phyloP scores from a whole-genome alignment of 2,329 filamentous ascomycete genomes.

The Cytospora piceicola region DNA sequence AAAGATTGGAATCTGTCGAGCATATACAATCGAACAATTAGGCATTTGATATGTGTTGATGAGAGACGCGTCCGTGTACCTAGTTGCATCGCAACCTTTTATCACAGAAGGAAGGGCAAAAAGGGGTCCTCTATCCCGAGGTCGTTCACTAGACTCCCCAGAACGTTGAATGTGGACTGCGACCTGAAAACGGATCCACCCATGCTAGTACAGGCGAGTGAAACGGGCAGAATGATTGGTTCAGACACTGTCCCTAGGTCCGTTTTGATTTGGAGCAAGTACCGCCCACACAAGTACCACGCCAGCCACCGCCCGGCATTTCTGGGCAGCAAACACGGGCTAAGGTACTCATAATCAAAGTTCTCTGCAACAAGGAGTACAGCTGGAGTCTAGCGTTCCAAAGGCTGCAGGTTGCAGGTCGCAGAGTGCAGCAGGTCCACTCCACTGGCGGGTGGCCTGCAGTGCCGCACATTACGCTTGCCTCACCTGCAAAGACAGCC shows the following conservation, averaged over 20 bases:
- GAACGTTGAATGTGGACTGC: too few species aligned
- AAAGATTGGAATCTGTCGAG: background rate
- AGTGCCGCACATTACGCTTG: constrained; percentile 1
- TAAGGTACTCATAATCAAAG: background rate
- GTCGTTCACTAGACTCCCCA: too few species aligned
- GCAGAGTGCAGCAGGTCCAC: constrained; percentile 4
- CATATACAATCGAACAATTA: background rate
- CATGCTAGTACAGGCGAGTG: background rate
- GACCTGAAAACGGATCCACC: background rate
- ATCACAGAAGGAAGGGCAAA: background rate
- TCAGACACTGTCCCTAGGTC: background rate
- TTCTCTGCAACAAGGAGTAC: background rate
- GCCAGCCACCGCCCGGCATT: background rate
- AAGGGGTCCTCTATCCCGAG: background rate
- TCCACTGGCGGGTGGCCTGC: background rate
- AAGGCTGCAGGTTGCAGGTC: constrained; percentile 1
- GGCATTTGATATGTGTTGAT: too few species aligned
- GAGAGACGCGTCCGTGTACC: too few species aligned
- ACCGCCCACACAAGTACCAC: background rate
- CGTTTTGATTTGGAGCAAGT: background rate
- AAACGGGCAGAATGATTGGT: constrained; percentile 1
- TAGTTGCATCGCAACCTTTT: background rate
- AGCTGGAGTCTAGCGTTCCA: background rate
- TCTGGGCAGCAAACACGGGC: background rate
- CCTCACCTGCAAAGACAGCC: constrained; percentile 5